Evolutionary conservation across 2,329 filamentous ascomycete genomes (phyloP), one percentile per base, ranked within the genome.

Genomic region (Fusarium miscanthi): DNA sequence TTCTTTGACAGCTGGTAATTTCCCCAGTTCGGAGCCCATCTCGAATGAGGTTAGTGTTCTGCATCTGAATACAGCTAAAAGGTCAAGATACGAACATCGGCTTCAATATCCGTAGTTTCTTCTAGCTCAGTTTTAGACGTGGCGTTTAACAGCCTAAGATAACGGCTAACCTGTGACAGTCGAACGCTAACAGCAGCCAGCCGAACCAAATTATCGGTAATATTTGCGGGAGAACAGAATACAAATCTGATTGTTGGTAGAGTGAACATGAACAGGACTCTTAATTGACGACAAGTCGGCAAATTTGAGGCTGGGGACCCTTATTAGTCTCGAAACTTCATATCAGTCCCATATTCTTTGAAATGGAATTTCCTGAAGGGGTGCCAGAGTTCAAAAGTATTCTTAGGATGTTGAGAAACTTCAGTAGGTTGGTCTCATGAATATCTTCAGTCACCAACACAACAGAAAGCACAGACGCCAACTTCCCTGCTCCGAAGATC

Each of bases 31-130:
- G 25, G 23, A 17, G 43, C 4, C 11, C n/a, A 30, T 2, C 16
- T 23, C 10, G 42, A 51, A 59, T 19, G 33, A 40, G 56, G 56
- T 19, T 59, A 59, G 42, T 59, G 21, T 31, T 9, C 6, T 14
- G 19, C 21, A 10, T 7, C 6, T 6, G 11, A 14, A 31, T 9
- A 2, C 27, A 9, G 14, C 21, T 49, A 27, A 35, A 25, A 2
- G 13, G 7, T 6, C 13, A 31, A 38, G 23, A 59, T 59, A 59
- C 56, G 33, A 59, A 9, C 25, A 12, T 23, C 8, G 37, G 8
- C 3, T 16, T 21, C 33, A 31, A 31, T 31, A n/a, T n/a, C n/a
- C n/a, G n/a, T n/a, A 59, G 56, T 40, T 21, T 51, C n/a, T 40
- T 21, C 31, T 40, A 59, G 42, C 33, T 48, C 25, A 40, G 25